Percentiles rank a stretch among this genome's conserved stretches.
phyloP scores from a whole-genome alignment of 1,284 basidiomycete genomes.

The Coniophora puteana region DNA sequence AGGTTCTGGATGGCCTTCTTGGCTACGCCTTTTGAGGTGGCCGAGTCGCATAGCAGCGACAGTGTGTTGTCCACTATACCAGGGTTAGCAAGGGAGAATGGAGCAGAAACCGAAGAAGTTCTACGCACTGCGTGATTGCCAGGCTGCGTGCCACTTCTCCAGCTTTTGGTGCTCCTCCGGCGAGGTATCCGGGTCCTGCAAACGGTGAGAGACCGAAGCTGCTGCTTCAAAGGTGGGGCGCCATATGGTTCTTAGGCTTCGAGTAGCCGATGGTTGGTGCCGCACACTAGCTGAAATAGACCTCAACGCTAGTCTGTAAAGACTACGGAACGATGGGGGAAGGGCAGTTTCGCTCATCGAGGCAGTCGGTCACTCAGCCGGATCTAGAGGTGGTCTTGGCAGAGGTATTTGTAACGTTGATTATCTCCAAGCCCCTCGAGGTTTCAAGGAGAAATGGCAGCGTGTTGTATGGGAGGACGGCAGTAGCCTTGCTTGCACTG shows the following conservation, averaged over 20 bases:
- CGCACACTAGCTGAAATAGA: conserved; percentile 60
- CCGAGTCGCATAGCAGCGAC: conserved; percentile 50
- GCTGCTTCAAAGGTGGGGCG: conserved; percentile 55
- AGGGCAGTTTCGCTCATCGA: conserved; percentile 21
- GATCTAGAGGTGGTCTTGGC: too few relatives aligned
- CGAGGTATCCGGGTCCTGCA: conserved; percentile 30
- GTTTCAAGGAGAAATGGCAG: too few relatives aligned
- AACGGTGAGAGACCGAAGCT: conserved; percentile 35
- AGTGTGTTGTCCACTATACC: conserved; percentile 55
- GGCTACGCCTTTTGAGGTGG: conserved; percentile 55
- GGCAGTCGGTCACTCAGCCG: too few relatives aligned
- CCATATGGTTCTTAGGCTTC: conserved; percentile 46
- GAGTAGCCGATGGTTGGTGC: conserved; percentile 41
- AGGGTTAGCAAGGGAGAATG: conserved; percentile 11
- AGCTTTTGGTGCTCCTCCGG: conserved; percentile 27
- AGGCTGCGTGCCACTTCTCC: conserved; percentile 42
- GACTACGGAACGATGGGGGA: conserved; percentile 50
- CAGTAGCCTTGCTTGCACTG: too few relatives aligned
- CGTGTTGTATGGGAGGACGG: too few relatives aligned
- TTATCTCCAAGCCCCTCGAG: too few relatives aligned
- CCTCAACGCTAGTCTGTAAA: conserved; percentile 63
- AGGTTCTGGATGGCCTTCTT: conserved; percentile 55
- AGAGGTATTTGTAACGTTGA: too few relatives aligned
- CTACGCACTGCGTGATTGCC: conserved; percentile 45
- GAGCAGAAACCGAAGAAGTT: not conserved